Percentiles rank a stretch among this genome's conserved stretches.
These are phyloP conservation scores for Ramularia collo-cygni DNA, from an alignment of 2,329 filamentous ascomycete genomes.

Conservation along the genomic window DNA sequence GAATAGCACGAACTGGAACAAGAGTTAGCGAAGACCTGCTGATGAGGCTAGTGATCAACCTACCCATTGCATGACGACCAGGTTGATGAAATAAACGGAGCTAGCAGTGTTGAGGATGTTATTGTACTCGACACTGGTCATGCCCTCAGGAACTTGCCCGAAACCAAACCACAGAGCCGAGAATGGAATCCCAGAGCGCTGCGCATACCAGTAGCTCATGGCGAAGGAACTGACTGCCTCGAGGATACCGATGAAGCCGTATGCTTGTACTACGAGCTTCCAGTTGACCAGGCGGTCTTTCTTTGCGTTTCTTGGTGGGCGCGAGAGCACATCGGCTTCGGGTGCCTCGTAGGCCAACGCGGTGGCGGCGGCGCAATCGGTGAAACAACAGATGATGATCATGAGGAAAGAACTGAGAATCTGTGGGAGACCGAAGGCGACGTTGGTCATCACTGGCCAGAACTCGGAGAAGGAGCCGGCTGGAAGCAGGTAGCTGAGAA, in stretches of 20 bases:
- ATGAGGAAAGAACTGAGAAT: constrained; percentile 68
- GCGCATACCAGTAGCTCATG: constrained; percentile 41
- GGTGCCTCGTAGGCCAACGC: constrained; percentile 69
- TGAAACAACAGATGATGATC: constrained; percentile 58
- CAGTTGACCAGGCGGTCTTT: constrained; percentile 68
- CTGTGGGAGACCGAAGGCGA: constrained; percentile 65
- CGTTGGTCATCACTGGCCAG: constrained; percentile 67
- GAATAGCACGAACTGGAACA: constrained; percentile 68
- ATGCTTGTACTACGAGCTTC: constrained; percentile 65
- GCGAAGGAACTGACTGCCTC: constrained; percentile 37
- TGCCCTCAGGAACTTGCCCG: constrained; percentile 45
- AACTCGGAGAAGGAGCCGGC: constrained; percentile 71
- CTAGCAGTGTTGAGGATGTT: constrained; percentile 56
- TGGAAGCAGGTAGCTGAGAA: constrained; percentile 55
- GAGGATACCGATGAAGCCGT: constrained; percentile 55
- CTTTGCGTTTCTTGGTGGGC: constrained; percentile 60
- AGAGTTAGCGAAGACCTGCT: not conserved
- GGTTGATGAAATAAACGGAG: constrained; percentile 71
- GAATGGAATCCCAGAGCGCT: constrained; percentile 56
- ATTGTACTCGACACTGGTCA: constrained; percentile 46
- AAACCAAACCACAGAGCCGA: constrained; percentile 62
- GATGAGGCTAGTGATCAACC: not conserved
- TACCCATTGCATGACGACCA: constrained; percentile 63
- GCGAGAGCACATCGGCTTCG: constrained; percentile 66
- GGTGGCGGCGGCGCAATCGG: constrained; percentile 66